Percentiles rank a stretch among this genome's conserved stretches.
Evolutionary conservation across 2,329 filamentous ascomycete genomes (phyloP).

Genomic region (Epichloe typhina): DNA sequence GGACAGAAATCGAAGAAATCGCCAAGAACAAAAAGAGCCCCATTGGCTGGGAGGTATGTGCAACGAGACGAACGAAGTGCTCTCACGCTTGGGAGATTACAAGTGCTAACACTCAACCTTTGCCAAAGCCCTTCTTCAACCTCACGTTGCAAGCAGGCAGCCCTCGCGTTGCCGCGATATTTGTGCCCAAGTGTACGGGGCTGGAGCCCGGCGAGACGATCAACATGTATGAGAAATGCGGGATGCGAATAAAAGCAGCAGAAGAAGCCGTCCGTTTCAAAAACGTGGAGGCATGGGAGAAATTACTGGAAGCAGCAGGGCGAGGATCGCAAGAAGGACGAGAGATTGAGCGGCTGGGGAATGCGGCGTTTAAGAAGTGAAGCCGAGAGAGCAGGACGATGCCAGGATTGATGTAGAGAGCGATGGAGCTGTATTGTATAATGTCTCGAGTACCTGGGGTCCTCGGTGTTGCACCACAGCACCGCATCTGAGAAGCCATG

Average conservation of each 20-base stretch:
- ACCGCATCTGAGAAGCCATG: no score
- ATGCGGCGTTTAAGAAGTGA: conserved; percentile 40
- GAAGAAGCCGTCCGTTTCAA: conserved; percentile 81
- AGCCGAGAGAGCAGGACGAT: no score
- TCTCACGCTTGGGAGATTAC: not conserved
- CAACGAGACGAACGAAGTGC: not conserved
- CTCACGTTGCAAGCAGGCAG: conserved; percentile 82
- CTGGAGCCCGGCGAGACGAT: conserved; percentile 58
- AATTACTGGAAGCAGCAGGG: conserved; percentile 60
- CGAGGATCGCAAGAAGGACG: conserved; percentile 50
- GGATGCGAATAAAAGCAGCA: conserved; percentile 74
- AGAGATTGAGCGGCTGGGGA: conserved; percentile 72
- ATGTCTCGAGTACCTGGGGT: no score
- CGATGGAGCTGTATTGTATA: no score
- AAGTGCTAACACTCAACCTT: not conserved
- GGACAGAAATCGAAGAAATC: conserved; percentile 83
- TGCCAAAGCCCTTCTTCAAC: conserved; percentile 69
- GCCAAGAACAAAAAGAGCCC: conserved; percentile 69
- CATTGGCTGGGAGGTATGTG: conserved; percentile 84
- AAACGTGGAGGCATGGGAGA: conserved; percentile 62
- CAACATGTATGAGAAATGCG: conserved; percentile 94
- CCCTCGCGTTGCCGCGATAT: conserved; percentile 66
- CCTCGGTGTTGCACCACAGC: no score
- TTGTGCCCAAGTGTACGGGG: conserved; percentile 75
- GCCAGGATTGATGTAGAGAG: no score